Conservation (phyloP, 352 stramenopile species). For the Lagenidium sp. region DNA sequence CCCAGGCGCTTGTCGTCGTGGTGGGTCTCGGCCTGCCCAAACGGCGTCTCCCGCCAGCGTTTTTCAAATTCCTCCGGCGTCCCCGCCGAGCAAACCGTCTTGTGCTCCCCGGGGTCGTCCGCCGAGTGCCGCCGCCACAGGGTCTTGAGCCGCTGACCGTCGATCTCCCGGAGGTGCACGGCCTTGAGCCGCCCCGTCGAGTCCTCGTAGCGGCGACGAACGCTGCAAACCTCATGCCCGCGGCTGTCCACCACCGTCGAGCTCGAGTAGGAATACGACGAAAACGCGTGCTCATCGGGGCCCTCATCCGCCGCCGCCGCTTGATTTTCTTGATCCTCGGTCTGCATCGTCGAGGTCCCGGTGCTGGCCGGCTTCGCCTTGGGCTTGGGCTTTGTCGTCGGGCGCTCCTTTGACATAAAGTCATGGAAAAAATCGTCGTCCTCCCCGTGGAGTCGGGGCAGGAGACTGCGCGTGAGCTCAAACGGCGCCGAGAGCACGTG, state of each 20-base stretch:
- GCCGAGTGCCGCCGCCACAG: constrained; percentile 35
- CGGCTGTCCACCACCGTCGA: constrained; percentile 55
- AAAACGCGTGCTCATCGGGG: constrained; percentile 14
- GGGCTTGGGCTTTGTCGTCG: constrained; percentile 7
- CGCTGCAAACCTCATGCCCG: constrained; percentile 32
- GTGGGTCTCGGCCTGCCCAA: constrained; percentile 34
- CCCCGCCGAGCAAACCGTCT: constrained; percentile 24
- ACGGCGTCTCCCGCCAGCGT: constrained; percentile 51
- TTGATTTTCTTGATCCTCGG: constrained; percentile 1
- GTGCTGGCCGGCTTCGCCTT: background rate
- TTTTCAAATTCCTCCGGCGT: constrained; percentile 53
- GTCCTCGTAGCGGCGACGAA: constrained; percentile 70
- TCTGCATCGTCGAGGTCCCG: constrained; percentile 1
- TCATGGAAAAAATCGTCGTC: constrained; percentile 48
- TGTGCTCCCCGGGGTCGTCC: constrained; percentile 47
- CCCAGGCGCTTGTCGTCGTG: constrained; percentile 9
- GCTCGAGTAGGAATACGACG: constrained; percentile 54
- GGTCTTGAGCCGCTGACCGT: constrained; percentile 49
- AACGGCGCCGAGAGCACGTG: constrained; percentile 21
- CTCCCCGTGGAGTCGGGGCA: constrained; percentile 12
- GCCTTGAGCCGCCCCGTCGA: constrained; percentile 63
- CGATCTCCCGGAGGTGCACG: constrained; percentile 53
- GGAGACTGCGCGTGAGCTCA: constrained; percentile 11
- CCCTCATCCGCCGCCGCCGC: constrained; percentile 2
- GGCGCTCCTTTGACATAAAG: constrained; percentile 19